Evolutionary conservation across 305 asterid species (phyloP), one percentile per base, ranked within the genome.

Genomic region (Monarda citriodora): DNA sequence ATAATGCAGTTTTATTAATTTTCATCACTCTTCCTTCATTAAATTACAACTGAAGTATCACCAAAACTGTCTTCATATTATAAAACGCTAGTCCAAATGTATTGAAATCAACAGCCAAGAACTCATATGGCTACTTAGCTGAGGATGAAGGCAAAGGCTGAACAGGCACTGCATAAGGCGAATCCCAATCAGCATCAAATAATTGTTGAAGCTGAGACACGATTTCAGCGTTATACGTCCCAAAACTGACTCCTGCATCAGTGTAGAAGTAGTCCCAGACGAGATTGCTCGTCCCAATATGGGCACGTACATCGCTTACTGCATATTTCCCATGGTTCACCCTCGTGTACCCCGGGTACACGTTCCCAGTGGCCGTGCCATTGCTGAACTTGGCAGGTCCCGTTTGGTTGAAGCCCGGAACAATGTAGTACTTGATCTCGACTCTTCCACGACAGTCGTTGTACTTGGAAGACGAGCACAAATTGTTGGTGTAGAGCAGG

Each of bases 311-410:
- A 53, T 88, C 84, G 51, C 94, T 91, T 34, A 86, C 98, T 22
- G 90, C 91, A 53, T 91, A 91, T 75, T 91, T 91, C 50, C 95
- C 96, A 54, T 88, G 96, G 81, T 91, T 91, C 60, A 88, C 96
- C 56, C 98, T 78, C 1, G 98, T 88, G 62, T 56, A 91, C 50
- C 80, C 96, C 0, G 98, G 95, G 69, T 86, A 88, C 6, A 69
- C 16, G 69, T 88, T 88, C 40, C 82, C 84, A 0, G 91, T 82
- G 60, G 86, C 76, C 9, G 74, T 42, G 40, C 83, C 90, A n/a
- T 81, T 56, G 22, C 51, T 69, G 20, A 15, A 47, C 52, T 34
- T 76, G 17, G 96, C 88, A 57, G 96, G 86, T 49, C 98, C 95
- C 9, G 98, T 91, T 53, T 55, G 75, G 55, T 88, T 91, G 80